Conservation (phyloP, 805 yeast genomes). For the Saccharomyces kudriavzevii region DNA sequence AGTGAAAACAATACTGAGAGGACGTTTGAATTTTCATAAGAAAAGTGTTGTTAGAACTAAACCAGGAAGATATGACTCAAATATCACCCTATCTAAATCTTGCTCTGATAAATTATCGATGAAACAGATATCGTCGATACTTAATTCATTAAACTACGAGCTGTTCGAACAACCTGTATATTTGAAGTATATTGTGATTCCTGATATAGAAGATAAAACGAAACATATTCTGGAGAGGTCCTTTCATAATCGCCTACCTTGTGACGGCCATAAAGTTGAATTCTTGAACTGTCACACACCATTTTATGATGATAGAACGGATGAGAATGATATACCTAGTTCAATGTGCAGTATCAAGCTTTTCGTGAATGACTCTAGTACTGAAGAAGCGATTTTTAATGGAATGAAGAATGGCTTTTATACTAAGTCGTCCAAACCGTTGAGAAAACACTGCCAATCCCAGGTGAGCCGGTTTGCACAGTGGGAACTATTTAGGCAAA, state of each 20-base stretch:
- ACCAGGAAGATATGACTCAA: slow-evolving; percentile 84
- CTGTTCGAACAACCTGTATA: slow-evolving; percentile 23
- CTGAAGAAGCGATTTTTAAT: slow-evolving; percentile 37
- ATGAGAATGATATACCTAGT: slow-evolving; percentile 14
- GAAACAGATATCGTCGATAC: slow-evolving; percentile 50
- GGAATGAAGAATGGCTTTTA: slow-evolving; percentile 57
- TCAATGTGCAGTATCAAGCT: slow-evolving; percentile 15
- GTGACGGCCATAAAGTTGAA: slow-evolving; percentile 1
- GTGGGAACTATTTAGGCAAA: slow-evolving; percentile 15
- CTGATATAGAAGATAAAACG: slow-evolving; percentile 13
- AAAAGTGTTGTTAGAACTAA: slow-evolving; percentile 77
- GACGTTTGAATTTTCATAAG: slow-evolving; percentile 49
- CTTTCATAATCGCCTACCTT: slow-evolving; percentile 5
- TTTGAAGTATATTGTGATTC: slow-evolving; percentile 45
- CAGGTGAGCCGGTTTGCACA: slow-evolving; percentile 20
- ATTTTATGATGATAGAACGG: slow-evolving; percentile 16
- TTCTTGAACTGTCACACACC: slow-evolving; percentile 7
- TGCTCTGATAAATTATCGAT: slow-evolving; percentile 79
- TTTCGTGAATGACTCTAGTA: not conserved
- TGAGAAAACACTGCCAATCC: slow-evolving; percentile 36
- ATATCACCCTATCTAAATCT: slow-evolving; percentile 65
- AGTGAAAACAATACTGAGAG: slow-evolving; percentile 39
- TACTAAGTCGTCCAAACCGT: slow-evolving; percentile 35
- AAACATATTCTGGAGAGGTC: slow-evolving; percentile 7
- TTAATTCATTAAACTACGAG: slow-evolving; percentile 40